Conservation (phyloP, 1,284 basidiomycete species). For the Ceratobasidium sp. region DNA sequence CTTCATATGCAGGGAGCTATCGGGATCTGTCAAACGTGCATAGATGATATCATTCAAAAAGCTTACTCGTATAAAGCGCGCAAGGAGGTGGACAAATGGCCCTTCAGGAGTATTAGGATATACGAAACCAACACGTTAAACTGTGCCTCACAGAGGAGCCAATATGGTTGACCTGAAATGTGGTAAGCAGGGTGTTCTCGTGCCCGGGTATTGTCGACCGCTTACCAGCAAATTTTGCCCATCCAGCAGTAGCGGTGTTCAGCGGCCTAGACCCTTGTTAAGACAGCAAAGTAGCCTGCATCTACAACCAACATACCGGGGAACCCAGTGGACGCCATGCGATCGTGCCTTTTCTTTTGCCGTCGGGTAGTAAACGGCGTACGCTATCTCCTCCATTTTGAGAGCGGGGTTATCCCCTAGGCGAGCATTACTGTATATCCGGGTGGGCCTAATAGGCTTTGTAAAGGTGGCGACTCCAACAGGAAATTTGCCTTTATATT, state of each 20-base stretch:
- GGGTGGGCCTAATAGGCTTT: slow-evolving; percentile 28
- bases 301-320: slow-evolving; percentile 31
- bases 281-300: neutral
- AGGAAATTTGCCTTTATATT: slow-evolving; percentile 31
- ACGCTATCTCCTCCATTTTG: slow-evolving; percentile 45
- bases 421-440: slow-evolving; percentile 40
- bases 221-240: slow-evolving; percentile 46
- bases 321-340: slow-evolving; percentile 27
- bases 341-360: slow-evolving; percentile 18
- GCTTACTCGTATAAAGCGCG: slow-evolving; percentile 27
- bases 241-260: slow-evolving; percentile 44
- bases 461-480: slow-evolving; percentile 36
- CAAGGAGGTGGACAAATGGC: slow-evolving; percentile 37
- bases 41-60: neutral
- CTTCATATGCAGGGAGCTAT: slow-evolving; percentile 69
- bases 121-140: neutral
- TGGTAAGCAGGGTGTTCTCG: neutral
- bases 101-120: slow-evolving; percentile 10
- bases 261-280: slow-evolving; percentile 40
- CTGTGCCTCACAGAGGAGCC: slow-evolving; percentile 38
- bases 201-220: neutral
- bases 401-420: slow-evolving; percentile 44
- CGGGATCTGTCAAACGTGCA: neutral
- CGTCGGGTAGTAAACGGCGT: slow-evolving; percentile 46
- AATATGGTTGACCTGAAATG: slow-evolving; percentile 35